Base-by-base conservation (phyloP, 192 early-diverging fungal species). In the Phlyctochytrium bullatum region DNA sequence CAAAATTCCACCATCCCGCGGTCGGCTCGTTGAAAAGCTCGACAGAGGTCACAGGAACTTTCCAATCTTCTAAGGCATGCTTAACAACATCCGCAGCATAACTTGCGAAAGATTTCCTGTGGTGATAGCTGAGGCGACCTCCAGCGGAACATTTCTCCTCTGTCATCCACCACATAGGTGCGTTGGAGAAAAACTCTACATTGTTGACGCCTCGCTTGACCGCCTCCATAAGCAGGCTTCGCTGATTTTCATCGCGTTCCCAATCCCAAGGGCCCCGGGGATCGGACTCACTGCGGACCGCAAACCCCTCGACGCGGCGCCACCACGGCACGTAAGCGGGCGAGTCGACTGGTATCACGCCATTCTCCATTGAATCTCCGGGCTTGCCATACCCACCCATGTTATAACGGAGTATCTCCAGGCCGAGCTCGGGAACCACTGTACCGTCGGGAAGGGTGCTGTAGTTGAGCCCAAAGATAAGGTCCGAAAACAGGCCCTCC, bases 161-260 rank as follows among this genome's bases (percentile, higher is more conserved):
- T 0, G 72, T 73, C 72, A 73, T 73, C 67, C 66, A 73, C 72
- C 72, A 73, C 66, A 69, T 62, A 25, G 72, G 72, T 20, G 72
- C 72, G 27, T 73, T 62, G 20, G 72, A 73, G 47, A 34, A 69
- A 20, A 73, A 69, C 50, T 73, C 72, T 10, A 73, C 34, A 20
- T 24, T 29, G 3, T 59, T 34, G 0, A 52, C 59, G 17, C 34
- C 59, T 29, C 58, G 16, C 16, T 69, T 17, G 16, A 34, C 4
- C 29, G 68, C 34, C 16, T n/a, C n/a, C n/a, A n/a, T n/a, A 47
- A 73, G 57, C 61, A 73, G 71, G 29, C 56, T 62, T 40, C 72
- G 6, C 28, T 73, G 72, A 20, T 52, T 56, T 52, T 12, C 17
- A 30, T 73, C 72, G 0, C 72, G 66, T 1, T 1, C 31, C 72